Percentiles rank a stretch among this genome's conserved stretches.
These are phyloP conservation scores for Bassia scoparia DNA, from an alignment of 148 eudicot species.

Conservation along the genomic window DNA sequence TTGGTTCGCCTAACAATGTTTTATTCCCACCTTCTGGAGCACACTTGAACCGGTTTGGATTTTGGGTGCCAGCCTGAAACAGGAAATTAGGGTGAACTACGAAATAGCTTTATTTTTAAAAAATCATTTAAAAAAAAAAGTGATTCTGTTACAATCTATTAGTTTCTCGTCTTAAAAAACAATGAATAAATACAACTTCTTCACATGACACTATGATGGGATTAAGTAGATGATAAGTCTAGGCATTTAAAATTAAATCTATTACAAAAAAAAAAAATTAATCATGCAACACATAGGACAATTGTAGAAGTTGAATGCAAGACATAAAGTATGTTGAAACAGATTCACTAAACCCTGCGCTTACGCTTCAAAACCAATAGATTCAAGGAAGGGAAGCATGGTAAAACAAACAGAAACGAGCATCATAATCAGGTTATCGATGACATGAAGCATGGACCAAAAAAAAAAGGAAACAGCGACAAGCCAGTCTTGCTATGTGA, in stretches of 20 bases:
- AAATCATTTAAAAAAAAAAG: not conserved
- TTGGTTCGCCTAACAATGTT: conserved; percentile 78
- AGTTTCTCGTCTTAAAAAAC: not conserved
- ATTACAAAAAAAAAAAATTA: too few species aligned
- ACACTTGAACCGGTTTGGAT: conserved; percentile 48
- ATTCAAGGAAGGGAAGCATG: not conserved
- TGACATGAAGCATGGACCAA: not conserved
- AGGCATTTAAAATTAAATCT: too few species aligned
- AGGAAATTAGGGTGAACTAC: too few species aligned
- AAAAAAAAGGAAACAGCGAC: not conserved
- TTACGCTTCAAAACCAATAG: not conserved
- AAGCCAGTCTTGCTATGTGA: not conserved
- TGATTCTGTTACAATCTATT: too few species aligned
- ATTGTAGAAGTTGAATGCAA: not conserved
- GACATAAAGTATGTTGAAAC: not conserved
- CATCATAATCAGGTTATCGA: not conserved
- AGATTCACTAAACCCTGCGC: not conserved
- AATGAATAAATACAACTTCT: not conserved
- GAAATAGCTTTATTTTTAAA: not conserved
- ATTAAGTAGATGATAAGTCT: not conserved
- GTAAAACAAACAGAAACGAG: not conserved
- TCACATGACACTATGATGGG: not conserved
- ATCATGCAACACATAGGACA: not conserved
- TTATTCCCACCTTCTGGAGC: conserved; percentile 87
- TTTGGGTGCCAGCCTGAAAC: conserved; percentile 83